phyloP scores from a whole-genome alignment of 805 yeast species.

The Debaryomyces prosopidis region DNA sequence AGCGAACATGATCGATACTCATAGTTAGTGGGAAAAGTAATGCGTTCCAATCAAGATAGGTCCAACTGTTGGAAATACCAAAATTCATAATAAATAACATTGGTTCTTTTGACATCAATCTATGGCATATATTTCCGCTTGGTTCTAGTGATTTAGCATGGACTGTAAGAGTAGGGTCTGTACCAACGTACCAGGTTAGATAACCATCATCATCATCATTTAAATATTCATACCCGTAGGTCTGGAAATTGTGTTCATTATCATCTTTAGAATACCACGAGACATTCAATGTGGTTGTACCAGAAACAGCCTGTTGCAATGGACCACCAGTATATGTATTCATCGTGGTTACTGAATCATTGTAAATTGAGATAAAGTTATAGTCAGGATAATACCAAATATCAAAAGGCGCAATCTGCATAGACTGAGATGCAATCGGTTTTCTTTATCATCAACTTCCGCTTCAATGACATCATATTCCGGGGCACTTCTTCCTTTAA shows the following conservation, averaged over 20 bases:
- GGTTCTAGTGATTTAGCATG: conserved; percentile 76
- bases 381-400: conserved; percentile 93
- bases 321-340: conserved; percentile 91
- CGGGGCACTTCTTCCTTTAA: conserved; percentile 92
- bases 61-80: conserved; percentile 89
- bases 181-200: conserved; percentile 80
- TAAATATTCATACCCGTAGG: conserved; percentile 72
- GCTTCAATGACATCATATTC: conserved; percentile 92
- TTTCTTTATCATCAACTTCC: conserved; percentile 66
- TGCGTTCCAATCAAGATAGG: conserved; percentile 84
- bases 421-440: conserved; percentile 88
- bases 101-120: conserved; percentile 82
- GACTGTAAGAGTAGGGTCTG: conserved; percentile 68
- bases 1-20: conserved; percentile 77
- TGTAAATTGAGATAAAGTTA: conserved; percentile 69
- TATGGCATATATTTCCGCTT: conserved; percentile 82
- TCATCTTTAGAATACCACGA: conserved; percentile 77
- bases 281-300: conserved; percentile 69
- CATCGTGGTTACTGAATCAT: conserved; percentile 70
- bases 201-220: conserved; percentile 72
- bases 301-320: conserved; percentile 87
- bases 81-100: conserved; percentile 83
- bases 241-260: conserved; percentile 56
- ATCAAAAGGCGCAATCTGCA: conserved; percentile 92
- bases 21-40: conserved; percentile 73